phyloP scores from a whole-genome alignment of 768 basidiomycete species.

The Postia placenta region DNA sequence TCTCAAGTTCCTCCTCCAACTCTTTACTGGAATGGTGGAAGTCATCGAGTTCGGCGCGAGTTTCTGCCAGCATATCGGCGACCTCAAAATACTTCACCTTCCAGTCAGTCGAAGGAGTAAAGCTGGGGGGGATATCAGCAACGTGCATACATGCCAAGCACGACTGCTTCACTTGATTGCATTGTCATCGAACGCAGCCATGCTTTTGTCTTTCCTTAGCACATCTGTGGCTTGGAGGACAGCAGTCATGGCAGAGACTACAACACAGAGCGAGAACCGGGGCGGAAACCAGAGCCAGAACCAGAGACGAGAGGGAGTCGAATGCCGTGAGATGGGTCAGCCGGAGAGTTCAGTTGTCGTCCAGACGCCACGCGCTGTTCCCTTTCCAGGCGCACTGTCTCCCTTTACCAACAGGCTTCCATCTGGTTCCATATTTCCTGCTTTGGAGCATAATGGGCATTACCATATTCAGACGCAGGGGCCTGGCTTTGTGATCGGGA shows the following conservation, averaged over 20 bases:
- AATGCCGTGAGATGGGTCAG: not conserved
- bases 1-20: constrained; percentile 89
- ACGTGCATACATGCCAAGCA: constrained; percentile 2
- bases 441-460: too few species aligned
- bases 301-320: constrained; percentile 8
- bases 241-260: constrained; percentile 32
- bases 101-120: constrained; percentile 59
- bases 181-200: constrained; percentile 59
- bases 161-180: constrained; percentile 44
- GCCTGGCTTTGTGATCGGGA: too few species aligned
- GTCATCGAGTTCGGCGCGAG: constrained; percentile 79
- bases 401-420: too few species aligned
- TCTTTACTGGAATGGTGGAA: constrained; percentile 86
- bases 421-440: too few species aligned
- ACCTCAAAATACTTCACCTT: constrained; percentile 76
- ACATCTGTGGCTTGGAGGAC: constrained; percentile 56
- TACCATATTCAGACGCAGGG: too few species aligned
- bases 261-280: constrained; percentile 7
- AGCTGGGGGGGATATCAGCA: constrained; percentile 29
- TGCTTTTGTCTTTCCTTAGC: constrained; percentile 51
- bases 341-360: constrained; percentile 1
- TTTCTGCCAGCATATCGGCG: constrained; percentile 78
- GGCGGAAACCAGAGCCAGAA: constrained; percentile 3
- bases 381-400: not conserved
- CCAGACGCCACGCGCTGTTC: not conserved